A percentile compares a stretch with the other conserved stretches of the same genome.
Evolutionary conservation across 129 eudicot genomes (phyloP).

Genomic region (Escallonia herrerae): DNA sequence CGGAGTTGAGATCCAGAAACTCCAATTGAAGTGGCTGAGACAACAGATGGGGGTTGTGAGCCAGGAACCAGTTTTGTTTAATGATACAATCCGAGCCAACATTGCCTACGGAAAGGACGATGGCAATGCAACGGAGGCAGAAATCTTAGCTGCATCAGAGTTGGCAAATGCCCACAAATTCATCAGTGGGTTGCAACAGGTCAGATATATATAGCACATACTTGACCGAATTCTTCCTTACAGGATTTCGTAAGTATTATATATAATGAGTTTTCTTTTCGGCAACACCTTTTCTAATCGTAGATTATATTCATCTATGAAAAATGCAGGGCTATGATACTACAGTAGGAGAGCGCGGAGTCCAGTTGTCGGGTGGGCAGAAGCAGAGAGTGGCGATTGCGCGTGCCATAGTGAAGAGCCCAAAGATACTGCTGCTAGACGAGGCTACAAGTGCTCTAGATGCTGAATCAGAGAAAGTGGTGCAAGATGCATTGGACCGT

Average conservation of each 20-base stretch:
- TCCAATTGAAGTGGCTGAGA: conserved; percentile 74
- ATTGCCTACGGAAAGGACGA: conserved; percentile 69
- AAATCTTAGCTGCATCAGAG: conserved; percentile 66
- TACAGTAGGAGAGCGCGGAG: conserved; percentile 67
- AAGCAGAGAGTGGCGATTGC: conserved; percentile 83
- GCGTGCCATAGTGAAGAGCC: conserved; percentile 63
- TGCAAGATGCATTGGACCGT: conserved; percentile 60
- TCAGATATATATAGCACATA: not conserved
- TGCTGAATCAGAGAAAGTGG: conserved; percentile 73
- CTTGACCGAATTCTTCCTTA: too few relatives aligned
- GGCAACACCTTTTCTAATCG: too few relatives aligned
- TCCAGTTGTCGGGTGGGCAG: conserved; percentile 72
- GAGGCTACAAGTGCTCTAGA: conserved; percentile 84
- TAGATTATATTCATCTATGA: not conserved
- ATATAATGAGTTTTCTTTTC: too few relatives aligned
- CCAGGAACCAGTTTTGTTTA: conserved; percentile 68
- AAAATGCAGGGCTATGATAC: conserved; percentile 50
- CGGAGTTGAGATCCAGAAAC: conserved; percentile 44
- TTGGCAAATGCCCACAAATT: conserved; percentile 69
- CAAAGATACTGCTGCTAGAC: conserved; percentile 60
- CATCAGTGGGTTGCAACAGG: conserved; percentile 56
- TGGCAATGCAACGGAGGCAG: conserved; percentile 50
- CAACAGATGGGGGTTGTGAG: conserved; percentile 73
- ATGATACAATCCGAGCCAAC: conserved; percentile 61
- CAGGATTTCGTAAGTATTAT: too few relatives aligned